Conservation (phyloP, 2,329 filamentous ascomycete genomes). For the Monilinia fructigena region DNA sequence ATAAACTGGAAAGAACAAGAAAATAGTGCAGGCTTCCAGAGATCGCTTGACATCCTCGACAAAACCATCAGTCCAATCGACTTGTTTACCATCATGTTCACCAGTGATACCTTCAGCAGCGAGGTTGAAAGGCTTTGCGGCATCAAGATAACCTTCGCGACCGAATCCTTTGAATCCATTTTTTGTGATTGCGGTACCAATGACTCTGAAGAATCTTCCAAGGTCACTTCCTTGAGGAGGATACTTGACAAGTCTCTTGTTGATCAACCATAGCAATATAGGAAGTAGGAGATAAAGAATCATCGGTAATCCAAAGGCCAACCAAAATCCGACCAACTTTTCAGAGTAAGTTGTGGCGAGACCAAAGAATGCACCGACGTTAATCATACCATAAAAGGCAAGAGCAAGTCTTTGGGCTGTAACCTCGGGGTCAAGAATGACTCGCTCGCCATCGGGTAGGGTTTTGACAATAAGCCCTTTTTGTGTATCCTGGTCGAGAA, state of each 20-base stretch:
- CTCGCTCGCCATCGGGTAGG: constrained; percentile 56
- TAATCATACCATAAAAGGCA: constrained; percentile 68
- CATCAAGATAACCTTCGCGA: constrained; percentile 58
- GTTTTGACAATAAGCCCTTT: constrained; percentile 45
- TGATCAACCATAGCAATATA: constrained; percentile 43
- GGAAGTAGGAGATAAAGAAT: constrained; percentile 63
- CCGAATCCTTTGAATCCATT: constrained; percentile 61
- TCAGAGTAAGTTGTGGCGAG: constrained; percentile 45
- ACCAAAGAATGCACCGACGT: constrained; percentile 58
- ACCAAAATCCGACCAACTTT: constrained; percentile 52
- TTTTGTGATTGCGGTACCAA: constrained; percentile 44
- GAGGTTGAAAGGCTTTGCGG: constrained; percentile 64
- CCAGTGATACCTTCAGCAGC: constrained; percentile 51
- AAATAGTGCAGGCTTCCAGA: constrained; percentile 67
- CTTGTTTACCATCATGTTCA: constrained; percentile 39
- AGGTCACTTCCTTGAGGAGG: constrained; percentile 49
- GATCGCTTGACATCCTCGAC: constrained; percentile 75
- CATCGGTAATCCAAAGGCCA: constrained; percentile 49
- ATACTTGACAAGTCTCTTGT: constrained; percentile 44
- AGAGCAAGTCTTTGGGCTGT: constrained; percentile 50
- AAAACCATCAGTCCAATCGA: constrained; percentile 79
- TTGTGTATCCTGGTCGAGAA: constrained; percentile 56
- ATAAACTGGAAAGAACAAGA: constrained; percentile 53
- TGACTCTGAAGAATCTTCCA: constrained; percentile 45
- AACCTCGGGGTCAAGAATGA: constrained; percentile 58